Percentiles rank a stretch among this genome's conserved stretches.
These are phyloP conservation scores for Eucalyptus microcorys DNA, from an alignment of 345 rosid species.

Conservation along the genomic window DNA sequence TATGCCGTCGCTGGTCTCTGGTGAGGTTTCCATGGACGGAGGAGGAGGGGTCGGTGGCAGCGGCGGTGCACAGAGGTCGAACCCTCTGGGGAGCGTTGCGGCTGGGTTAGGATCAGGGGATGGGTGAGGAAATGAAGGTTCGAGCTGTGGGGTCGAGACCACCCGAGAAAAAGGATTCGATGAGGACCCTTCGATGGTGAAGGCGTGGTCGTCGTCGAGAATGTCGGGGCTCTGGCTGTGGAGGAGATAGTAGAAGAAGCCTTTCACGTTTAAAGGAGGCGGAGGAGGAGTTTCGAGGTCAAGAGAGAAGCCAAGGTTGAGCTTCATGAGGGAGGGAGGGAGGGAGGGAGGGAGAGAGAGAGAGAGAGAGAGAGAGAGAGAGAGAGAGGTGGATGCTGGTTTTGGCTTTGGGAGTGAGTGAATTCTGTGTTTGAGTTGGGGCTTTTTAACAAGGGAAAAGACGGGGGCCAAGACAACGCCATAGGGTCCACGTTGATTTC, in stretches of 20 bases:
- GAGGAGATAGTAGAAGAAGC: background rate
- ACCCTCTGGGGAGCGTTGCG: background rate
- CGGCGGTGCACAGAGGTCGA: background rate
- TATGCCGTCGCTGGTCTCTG: background rate
- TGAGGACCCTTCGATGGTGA: background rate
- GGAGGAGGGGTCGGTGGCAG: background rate
- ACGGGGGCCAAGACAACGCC: background rate
- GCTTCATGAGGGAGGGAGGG: constrained; percentile 21
- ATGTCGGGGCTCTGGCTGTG: background rate
- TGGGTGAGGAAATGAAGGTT: background rate
- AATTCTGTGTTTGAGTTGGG: background rate
- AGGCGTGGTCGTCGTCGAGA: background rate
- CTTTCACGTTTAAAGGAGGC: background rate
- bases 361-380: too few species aligned
- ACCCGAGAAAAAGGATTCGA: background rate
- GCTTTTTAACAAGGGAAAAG: background rate
- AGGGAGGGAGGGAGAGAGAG: background rate
- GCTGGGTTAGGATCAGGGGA: background rate
- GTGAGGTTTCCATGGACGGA: background rate
- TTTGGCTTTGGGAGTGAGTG: background rate
- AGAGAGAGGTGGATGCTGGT: background rate
- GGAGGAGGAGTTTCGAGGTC: background rate
- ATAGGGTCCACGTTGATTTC: background rate
- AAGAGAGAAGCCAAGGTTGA: background rate
- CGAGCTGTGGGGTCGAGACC: background rate